A percentile compares a stretch with the other conserved stretches of the same genome.
Conservation (phyloP, 2,329 filamentous ascomycete genomes). For the Penicillium sp. region DNA sequence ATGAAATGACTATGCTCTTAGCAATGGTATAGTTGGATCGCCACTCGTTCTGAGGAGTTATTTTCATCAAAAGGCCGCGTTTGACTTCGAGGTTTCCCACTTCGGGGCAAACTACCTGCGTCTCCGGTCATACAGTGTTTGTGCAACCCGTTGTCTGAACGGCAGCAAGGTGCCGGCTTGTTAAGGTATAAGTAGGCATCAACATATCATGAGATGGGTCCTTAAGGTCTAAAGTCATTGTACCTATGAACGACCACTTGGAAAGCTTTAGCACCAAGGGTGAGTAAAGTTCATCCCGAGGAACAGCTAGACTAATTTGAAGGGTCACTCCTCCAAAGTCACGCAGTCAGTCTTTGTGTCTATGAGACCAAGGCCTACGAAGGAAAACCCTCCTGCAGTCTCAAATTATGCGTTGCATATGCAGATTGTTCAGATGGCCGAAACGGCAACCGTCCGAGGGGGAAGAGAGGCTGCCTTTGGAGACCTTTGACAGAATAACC, state of each 20-base stretch:
- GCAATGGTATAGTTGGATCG: too few relatives aligned
- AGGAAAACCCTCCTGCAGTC: neutral
- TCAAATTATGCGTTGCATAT: slow-evolving; percentile 16
- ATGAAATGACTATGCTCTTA: neutral
- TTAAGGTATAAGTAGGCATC: neutral
- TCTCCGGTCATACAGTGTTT: slow-evolving; percentile 4
- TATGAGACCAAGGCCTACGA: neutral
- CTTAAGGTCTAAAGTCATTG: neutral
- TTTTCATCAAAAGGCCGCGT: neutral
- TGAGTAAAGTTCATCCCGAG: neutral
- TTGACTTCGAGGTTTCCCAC: too few relatives aligned
- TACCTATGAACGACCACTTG: too few relatives aligned
- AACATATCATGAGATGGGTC: neutral
- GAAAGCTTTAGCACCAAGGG: neutral
- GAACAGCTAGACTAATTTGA: neutral
- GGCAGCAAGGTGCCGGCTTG: neutral
- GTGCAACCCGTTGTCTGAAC: slow-evolving; percentile 8
- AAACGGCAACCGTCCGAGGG: slow-evolving; percentile 10
- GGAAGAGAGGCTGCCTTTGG: slow-evolving; percentile 11
- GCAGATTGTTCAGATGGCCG: slow-evolving; percentile 16
- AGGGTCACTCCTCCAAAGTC: neutral
- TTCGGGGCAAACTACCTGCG: neutral
- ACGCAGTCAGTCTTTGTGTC: too few relatives aligned
- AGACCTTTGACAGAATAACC: slow-evolving; percentile 2
- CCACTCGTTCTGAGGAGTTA: neutral